Evolutionary conservation across 768 basidiomycete genomes (phyloP).

Genomic region (Suillus subalutaceus): DNA sequence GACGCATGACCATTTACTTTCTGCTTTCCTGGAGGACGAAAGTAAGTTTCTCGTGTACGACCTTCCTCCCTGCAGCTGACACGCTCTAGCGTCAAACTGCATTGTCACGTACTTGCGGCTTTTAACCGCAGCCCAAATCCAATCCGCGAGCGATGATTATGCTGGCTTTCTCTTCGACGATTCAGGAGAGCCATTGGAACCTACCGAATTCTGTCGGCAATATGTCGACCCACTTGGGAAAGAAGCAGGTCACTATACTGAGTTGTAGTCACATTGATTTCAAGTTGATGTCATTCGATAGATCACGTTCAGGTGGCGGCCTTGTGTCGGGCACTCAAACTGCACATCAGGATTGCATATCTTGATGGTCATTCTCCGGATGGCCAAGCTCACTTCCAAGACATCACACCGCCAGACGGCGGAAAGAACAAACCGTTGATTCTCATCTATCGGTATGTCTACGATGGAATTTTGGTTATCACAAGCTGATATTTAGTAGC

Average conservation of each 20-base stretch:
- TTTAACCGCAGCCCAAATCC: conserved; percentile 82
- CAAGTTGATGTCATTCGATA: conserved; percentile 24
- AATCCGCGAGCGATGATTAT: conserved; percentile 60
- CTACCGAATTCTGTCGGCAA: conserved; percentile 71
- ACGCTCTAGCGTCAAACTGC: conserved; percentile 58
- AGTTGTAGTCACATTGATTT: background rate
- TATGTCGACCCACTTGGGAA: conserved; percentile 79
- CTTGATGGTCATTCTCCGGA: conserved; percentile 63
- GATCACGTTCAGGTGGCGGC: conserved; percentile 87
- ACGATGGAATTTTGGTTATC: conserved; percentile 4
- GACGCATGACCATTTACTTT: conserved; percentile 43
- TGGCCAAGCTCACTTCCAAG: conserved; percentile 66
- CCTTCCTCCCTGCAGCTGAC: conserved; percentile 10
- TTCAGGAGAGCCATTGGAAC: conserved; percentile 46
- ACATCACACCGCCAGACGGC: conserved; percentile 45
- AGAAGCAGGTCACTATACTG: conserved; percentile 63
- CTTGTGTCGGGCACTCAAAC: conserved; percentile 63
- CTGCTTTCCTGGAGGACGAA: conserved; percentile 56
- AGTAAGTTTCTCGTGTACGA: conserved; percentile 35
- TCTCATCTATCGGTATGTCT: conserved; percentile 72
- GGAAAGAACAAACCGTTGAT: conserved; percentile 54
- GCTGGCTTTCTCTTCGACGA: conserved; percentile 57
- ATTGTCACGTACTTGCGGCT: conserved; percentile 83
- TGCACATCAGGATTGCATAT: conserved; percentile 78
- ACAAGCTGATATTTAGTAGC: conserved; percentile 39